Base-by-base conservation (phyloP, 169 alveolate genomes). In the Plasmodium blacklocki region DNA sequence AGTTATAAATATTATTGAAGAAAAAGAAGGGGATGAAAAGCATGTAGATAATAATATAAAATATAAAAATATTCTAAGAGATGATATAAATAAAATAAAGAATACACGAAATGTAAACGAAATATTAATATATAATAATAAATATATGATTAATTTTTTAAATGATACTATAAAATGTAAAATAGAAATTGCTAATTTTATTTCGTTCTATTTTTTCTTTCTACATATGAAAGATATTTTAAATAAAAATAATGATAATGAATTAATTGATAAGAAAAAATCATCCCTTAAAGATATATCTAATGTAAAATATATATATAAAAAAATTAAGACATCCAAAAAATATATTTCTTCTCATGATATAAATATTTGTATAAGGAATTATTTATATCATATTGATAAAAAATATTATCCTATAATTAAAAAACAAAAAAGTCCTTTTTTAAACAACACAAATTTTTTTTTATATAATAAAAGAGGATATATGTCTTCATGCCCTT, bases 141-240 rank as follows among this genome's bases (percentile, higher is more conserved):
- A 47, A 62, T 68, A 67, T 71, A 67, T 80, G 0, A 60, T 80
- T 1, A 32, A 47, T 62, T 67, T 80, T 54, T 45, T 67, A 21
- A 71, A 80, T 43, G 75, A 68, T 52, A 52, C 2, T 15, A 67
- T 8, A n/a, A 47, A 47, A 6, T 67, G 59, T 7, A 80, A 80
- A 80, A 80, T 80, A 67, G 83, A 80, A n/a, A 80, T 80, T 29
- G 78, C 83, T 11, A 80, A 80, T 71, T 80, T 80, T 62, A 80
- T 80, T 67, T 80, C 90, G 2, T 80, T 80, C n/a, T 80, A 80
- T 62, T 52, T 52, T 47, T 80, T 66, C 21, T 80, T 80, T 67
- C 63, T 66, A 80, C 67, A 8, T 47, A 49, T 68, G 1, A 67
- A n/a, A 39, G 32, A 67, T 2, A 45, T 68, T 0, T 52, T 8